Base-by-base conservation (phyloP, 1,139 yeast species). In the Eremothecium sinecaudum region DNA sequence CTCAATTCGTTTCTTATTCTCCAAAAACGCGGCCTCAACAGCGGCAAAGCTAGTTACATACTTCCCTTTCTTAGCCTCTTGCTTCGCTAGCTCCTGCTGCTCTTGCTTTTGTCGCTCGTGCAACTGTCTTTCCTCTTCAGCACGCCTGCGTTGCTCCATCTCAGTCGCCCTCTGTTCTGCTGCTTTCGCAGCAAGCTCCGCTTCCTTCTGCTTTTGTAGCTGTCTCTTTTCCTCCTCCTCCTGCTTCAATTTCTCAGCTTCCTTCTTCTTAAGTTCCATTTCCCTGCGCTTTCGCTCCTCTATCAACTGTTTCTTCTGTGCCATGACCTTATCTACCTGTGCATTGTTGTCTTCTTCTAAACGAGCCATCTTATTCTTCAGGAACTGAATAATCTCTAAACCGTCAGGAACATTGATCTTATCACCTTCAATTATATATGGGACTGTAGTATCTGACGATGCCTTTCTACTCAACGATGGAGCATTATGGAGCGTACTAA, bases 1-100 rank as follows among this genome's bases (percentile, higher is more conserved):
- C 4, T 52, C 55, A 35, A 82, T 81, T 43, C 69, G 69, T 32
- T 67, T 56, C 46, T 69, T 75, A 48, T 80, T 72, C 29, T 64
- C 56, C n/a, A 60, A 34, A 43, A 74, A 79, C 18, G 62, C 65
- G 17, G 53, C 48, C 32, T 71, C 74, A 7, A 81, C 65, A 1
- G 47, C 47, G 0, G 39, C 31, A 34, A 60, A 62, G 44, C 65
- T 59, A 0, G 77, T 66, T 17, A 61, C 35, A 28, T 36, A 41
- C 21, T 39, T 38, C 21, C 39, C 38, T 27, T 40, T 33, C 22
- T 32, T 35, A 0, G 35, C 36, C 14, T 15, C 30, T 20, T 35
- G 38, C 5, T 31, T 32, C 17, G 31, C 35, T 15, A 35, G 28
- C 22, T 39, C 44, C 34, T 21, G 39, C 28, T 24, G 28, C 24